phyloP scores from a whole-genome alignment of 2,329 filamentous ascomycete species.

The Lachnellula hyalina region DNA sequence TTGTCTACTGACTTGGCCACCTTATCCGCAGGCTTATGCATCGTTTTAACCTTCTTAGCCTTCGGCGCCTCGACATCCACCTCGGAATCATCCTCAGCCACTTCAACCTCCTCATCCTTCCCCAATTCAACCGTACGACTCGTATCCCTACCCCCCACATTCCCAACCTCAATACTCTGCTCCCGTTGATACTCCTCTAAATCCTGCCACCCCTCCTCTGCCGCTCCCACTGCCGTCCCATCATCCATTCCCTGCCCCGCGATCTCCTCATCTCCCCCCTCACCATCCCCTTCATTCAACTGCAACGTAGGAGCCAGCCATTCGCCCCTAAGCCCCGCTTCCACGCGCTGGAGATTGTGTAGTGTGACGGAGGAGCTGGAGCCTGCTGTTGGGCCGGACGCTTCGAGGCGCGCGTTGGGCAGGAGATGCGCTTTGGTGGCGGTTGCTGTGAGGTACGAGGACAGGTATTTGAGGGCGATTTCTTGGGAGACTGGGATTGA shows the following conservation, averaged over 20 bases:
- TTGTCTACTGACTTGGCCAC: constrained; percentile 46
- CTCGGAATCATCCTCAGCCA: constrained; percentile 15
- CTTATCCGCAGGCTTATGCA: constrained; percentile 37
- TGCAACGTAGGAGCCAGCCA: constrained; percentile 39
- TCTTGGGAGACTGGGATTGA: constrained; percentile 25
- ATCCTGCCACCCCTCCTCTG: constrained; percentile 32
- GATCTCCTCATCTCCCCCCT: constrained; percentile 9
- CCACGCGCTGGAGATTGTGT: constrained; percentile 47
- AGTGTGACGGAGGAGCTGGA: constrained; percentile 37
- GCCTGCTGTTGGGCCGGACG: constrained; percentile 28
- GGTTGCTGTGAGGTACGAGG: constrained; percentile 26
- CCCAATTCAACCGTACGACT: constrained; percentile 36
- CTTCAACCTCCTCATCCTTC: constrained; percentile 37
- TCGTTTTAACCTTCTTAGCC: constrained; percentile 22
- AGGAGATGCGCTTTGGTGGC: constrained; percentile 26
- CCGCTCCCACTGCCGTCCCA: constrained; percentile 19
- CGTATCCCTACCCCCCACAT: constrained; percentile 14
- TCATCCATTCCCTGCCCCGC: constrained; percentile 24
- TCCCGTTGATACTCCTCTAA: constrained; percentile 33
- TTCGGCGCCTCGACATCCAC: constrained; percentile 27
- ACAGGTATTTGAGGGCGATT: constrained; percentile 28
- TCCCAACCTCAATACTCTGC: constrained; percentile 28
- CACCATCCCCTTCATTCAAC: constrained; percentile 25
- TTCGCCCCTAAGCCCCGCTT: constrained; percentile 47
- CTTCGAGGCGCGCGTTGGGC: constrained; percentile 31